These are phyloP conservation scores for Penicillium macrosclerotiorum DNA, from an alignment of 495 filamentous ascomycete genomes.

Conservation along the genomic window DNA sequence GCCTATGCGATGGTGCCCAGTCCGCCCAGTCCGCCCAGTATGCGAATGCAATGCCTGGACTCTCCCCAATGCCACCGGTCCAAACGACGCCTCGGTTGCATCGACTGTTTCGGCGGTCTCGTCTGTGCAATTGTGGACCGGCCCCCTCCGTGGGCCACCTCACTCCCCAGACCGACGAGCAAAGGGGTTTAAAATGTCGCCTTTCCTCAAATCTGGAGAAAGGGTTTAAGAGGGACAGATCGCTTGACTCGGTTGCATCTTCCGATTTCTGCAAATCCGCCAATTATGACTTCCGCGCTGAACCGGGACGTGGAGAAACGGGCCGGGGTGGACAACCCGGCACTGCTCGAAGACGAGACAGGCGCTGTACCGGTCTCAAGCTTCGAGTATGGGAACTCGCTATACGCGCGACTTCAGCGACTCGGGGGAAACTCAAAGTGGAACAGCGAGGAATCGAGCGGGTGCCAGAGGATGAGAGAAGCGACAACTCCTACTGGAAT, in stretches of 20 bases:
- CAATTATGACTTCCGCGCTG: background rate
- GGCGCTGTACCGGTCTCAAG: slow-evolving; percentile 54
- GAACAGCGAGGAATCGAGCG: slow-evolving; percentile 37
- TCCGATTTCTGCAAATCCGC: background rate
- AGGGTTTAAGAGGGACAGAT: too few species aligned
- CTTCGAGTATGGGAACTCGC: slow-evolving; percentile 52
- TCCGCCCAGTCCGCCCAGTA: too few species aligned
- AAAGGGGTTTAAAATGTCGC: slow-evolving; percentile 5
- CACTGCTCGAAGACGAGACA: slow-evolving; percentile 36
- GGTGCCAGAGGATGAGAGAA: slow-evolving; percentile 46
- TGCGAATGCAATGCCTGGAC: too few species aligned
- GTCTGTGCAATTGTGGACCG: slow-evolving; percentile 4
- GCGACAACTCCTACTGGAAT: slow-evolving; percentile 43
- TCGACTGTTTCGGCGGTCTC: background rate
- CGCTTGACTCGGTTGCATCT: background rate
- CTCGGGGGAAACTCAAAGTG: slow-evolving; percentile 18
- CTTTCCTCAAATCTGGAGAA: too few species aligned
- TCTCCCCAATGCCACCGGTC: background rate
- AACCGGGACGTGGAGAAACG: slow-evolving; percentile 15
- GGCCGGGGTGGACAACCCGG: slow-evolving; percentile 4
- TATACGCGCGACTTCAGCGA: slow-evolving; percentile 60
- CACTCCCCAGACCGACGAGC: background rate
- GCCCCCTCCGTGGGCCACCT: slow-evolving; percentile 16
- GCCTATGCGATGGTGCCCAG: too few species aligned
- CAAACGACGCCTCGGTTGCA: background rate